These are phyloP conservation scores for Eutrema japonicum DNA, from an alignment of 345 rosid genomes.

Conservation along the genomic window DNA sequence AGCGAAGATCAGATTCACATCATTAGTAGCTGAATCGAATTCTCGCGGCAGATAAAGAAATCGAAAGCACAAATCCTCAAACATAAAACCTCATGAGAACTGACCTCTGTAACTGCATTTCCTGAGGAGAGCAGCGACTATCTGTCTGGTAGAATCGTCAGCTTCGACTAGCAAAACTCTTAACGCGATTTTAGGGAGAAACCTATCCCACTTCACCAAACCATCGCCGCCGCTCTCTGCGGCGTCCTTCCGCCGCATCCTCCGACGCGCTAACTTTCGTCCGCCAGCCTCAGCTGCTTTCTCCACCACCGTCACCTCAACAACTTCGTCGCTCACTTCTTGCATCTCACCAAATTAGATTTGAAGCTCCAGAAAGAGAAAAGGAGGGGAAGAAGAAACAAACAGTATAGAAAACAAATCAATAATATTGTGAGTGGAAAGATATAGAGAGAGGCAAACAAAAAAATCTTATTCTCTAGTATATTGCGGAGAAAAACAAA, in stretches of 20 bases:
- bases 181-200: conserved; percentile 67
- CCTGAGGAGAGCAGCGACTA: conserved; percentile 79
- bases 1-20: conserved; percentile 1
- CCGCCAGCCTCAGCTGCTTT: conserved; percentile 26
- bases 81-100: conserved; percentile 30
- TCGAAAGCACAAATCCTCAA: conserved; percentile 5
- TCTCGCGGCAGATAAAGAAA: not conserved
- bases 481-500: conserved; percentile 28
- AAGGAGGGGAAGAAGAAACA: conserved; percentile 8
- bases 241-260: conserved; percentile 37
- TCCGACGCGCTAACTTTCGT: conserved; percentile 40
- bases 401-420: conserved; percentile 26
- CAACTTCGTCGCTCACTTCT: conserved; percentile 52
- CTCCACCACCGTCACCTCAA: conserved; percentile 36
- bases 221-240: conserved; percentile 44
- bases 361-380: conserved; percentile 14
- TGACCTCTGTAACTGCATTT: conserved; percentile 86
- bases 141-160: conserved; percentile 94
- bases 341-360: conserved; percentile 44
- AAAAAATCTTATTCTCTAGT: too few species aligned
- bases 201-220: conserved; percentile 65
- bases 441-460: conserved; percentile 4
- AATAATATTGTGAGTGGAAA: conserved; percentile 15
- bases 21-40: conserved; percentile 29
- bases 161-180: conserved; percentile 89